These are phyloP conservation scores for Hypoxylon sp. DNA, from an alignment of 2,329 filamentous ascomycete genomes.

Conservation along the genomic window DNA sequence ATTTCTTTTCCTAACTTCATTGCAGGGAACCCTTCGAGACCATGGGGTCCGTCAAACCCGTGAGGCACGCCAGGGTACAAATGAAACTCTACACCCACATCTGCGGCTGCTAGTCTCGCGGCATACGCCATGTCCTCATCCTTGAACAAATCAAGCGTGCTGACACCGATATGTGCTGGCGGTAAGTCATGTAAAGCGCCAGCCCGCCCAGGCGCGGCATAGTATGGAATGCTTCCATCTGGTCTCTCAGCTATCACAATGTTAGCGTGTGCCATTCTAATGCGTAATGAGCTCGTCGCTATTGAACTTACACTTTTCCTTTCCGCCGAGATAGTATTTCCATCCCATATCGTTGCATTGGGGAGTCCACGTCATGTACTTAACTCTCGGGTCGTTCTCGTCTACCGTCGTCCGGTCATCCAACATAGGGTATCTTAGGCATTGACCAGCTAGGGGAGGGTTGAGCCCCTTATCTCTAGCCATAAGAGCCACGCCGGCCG, in stretches of 20 bases:
- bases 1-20: constrained; percentile 10
- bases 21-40: constrained; percentile 19
- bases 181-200: constrained; percentile 30
- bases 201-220: constrained; percentile 33
- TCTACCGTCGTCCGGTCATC: constrained; percentile 48
- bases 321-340: constrained; percentile 36
- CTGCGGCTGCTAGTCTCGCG: constrained; percentile 15
- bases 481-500: constrained; percentile 55
- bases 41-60: constrained; percentile 35
- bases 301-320: constrained; percentile 12
- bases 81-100: constrained; percentile 32
- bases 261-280: neutral
- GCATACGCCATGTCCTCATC: constrained; percentile 33
- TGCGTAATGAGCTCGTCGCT: neutral
- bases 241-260: constrained; percentile 7
- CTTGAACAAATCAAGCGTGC: constrained; percentile 37
- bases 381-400: constrained; percentile 36
- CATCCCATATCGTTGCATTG: constrained; percentile 35
- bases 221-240: neutral
- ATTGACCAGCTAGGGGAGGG: constrained; percentile 48
- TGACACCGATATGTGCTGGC: constrained; percentile 32
- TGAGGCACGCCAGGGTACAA: constrained; percentile 38
- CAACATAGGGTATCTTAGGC: constrained; percentile 52
- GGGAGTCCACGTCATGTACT: constrained; percentile 35
- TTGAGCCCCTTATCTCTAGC: constrained; percentile 46